Evolutionary conservation across 2,329 filamentous ascomycete genomes (phyloP), one percentile per base, ranked within the genome.

Genomic region (Juglanconis oblonga): DNA sequence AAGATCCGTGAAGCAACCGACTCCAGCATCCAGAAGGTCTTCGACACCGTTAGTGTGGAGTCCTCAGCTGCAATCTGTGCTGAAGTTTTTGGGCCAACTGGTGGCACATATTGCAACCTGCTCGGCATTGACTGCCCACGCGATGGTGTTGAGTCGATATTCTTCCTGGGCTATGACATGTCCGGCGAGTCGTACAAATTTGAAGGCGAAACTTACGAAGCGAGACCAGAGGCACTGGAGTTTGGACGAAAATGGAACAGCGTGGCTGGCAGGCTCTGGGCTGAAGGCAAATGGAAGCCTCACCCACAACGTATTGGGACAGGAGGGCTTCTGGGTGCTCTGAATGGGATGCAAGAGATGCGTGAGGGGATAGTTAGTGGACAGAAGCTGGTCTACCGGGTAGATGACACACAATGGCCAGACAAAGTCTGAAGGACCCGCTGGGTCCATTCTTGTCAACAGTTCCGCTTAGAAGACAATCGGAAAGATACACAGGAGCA

Each of bases 1-100:
- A 59, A 51, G 2, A 70, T 81, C 1, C 58, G 57, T 0, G 73
- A 73, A 52, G 73, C 67, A 1, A 59, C 81, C 0, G 78, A 80
- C 65, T 74, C 70, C 52, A 68, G 79, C 49, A 65, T 74, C 0
- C 65, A 70, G 31, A 59, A 63, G 1, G 44, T 65, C 17, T 71
- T 55, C 36, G 57, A 59, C 31, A 55, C 51, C 10, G 52, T 59
- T 5, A 50, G 9, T 9, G 33, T 33, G 0, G 8, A n/a, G 7
- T 36, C 32, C 3, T 59, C 57, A 9, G 57, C 57, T 4, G 45
- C 35, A 2, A 59, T 59, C 10, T 59, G 57, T n/a, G 57, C 57
- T 1, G 36, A 47, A 8, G 57, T 35, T 4, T 51, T 59, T 8
- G 57, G 57, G n/a, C 4, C 45, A 1, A 10, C 45, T 4, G 52